Evolutionary conservation across 2,329 filamentous ascomycete genomes (phyloP).

Genomic region (Aspergillus brunneoviolaceus): DNA sequence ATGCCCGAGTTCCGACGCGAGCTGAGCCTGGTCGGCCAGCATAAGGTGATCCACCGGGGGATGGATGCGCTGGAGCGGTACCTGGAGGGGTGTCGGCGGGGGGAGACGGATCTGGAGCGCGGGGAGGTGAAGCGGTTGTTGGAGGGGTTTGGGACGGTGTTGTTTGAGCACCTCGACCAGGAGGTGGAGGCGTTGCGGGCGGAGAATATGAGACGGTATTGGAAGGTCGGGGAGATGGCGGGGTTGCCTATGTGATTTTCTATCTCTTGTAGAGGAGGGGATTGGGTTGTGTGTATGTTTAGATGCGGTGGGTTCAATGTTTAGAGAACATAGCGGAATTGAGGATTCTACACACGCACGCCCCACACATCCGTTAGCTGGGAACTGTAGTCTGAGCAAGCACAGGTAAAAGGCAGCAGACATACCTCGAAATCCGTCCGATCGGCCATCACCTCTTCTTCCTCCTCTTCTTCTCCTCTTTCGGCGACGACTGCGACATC

Average conservation of each 20-base stretch:
- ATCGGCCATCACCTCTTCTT: constrained; percentile 21
- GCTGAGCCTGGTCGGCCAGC: constrained; percentile 70
- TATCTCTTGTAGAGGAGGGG: neutral
- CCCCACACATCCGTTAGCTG: too few relatives aligned
- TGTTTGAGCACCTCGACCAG: constrained; percentile 81
- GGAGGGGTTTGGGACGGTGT: constrained; percentile 73
- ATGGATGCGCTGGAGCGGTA: constrained; percentile 68
- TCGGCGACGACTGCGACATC: neutral
- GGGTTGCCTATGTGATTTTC: constrained; percentile 64
- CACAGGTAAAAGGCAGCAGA: neutral
- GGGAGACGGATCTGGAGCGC: constrained; percentile 61
- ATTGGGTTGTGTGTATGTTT: too few relatives aligned
- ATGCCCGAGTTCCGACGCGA: constrained; percentile 74
- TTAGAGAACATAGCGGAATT: too few relatives aligned
- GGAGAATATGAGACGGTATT: constrained; percentile 85
- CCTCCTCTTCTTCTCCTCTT: neutral
- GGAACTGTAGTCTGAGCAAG: too few relatives aligned
- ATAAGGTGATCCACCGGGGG: constrained; percentile 74
- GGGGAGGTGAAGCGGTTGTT: constrained; percentile 66
- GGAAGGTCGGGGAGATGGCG: constrained; percentile 72
- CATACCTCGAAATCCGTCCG: constrained; percentile 31
- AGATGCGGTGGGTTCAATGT: too few relatives aligned
- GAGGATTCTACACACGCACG: too few relatives aligned
- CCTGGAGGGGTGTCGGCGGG: constrained; percentile 58
- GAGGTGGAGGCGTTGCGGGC: constrained; percentile 77